Conservation (phyloP, 108 stramenopile species). For the Pelagomonas calceolata region DNA sequence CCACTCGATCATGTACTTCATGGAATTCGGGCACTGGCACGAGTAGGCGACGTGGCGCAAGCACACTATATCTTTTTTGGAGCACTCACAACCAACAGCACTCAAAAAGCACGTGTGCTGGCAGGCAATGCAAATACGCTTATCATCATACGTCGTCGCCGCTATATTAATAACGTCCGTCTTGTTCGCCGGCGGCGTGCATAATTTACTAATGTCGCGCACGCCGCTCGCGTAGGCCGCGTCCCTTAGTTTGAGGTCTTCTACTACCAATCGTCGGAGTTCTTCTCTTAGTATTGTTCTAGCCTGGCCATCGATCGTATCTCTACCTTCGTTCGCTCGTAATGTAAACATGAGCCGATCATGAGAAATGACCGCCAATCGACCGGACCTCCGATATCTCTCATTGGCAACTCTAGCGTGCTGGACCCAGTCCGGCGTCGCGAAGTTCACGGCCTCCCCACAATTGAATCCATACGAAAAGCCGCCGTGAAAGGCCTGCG, state of each 20-base stretch:
- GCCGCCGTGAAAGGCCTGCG: slow-evolving; percentile 89
- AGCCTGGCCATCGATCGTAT: slow-evolving; percentile 47
- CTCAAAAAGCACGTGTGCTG: slow-evolving; percentile 87
- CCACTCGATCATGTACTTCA: slow-evolving; percentile 23
- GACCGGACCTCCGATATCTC: slow-evolving; percentile 67
- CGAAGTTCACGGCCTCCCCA: slow-evolving; percentile 82
- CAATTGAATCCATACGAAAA: slow-evolving; percentile 88
- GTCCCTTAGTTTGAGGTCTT: slow-evolving; percentile 48
- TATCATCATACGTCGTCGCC: slow-evolving; percentile 78
- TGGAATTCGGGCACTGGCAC: slow-evolving; percentile 15
- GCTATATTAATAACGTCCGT: slow-evolving; percentile 69
- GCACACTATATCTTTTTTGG: slow-evolving; percentile 66
- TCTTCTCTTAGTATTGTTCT: slow-evolving; percentile 50
- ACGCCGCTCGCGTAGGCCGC: slow-evolving; percentile 22
- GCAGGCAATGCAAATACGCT: slow-evolving; percentile 70
- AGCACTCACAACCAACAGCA: slow-evolving; percentile 84
- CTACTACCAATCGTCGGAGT: slow-evolving; percentile 54
- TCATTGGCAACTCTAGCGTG: slow-evolving; percentile 80
- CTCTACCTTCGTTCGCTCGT: slow-evolving; percentile 57
- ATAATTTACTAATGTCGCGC: slow-evolving; percentile 50
- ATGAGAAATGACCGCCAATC: slow-evolving; percentile 76
- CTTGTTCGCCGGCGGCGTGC: slow-evolving; percentile 55
- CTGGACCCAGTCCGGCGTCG: slow-evolving; percentile 80
- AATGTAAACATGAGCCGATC: slow-evolving; percentile 79
- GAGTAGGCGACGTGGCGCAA: slow-evolving; percentile 44